Evolutionary conservation across 164 flowering plant species (phyloP), one percentile per base, ranked within the genome.

Genomic region (Hamamelis virginiana): DNA sequence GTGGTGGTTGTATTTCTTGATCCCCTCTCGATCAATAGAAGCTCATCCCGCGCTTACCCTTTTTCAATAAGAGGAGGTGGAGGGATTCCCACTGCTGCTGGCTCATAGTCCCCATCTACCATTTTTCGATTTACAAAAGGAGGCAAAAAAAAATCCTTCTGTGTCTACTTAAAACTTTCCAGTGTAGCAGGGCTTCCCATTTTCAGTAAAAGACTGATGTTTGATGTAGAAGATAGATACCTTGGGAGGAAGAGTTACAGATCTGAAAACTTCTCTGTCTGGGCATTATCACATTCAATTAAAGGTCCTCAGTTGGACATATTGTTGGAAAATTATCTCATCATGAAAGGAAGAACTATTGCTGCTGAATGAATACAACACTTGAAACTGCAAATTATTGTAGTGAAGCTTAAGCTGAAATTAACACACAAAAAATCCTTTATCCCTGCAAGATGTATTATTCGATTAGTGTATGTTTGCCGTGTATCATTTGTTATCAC

Each of bases 1-100:
- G 89, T 86, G 4, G 73, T 86, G 15, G 86, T 88, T 15, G 68
- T 86, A 55, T 86, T 77, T 77, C 52, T 86, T 23, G 81, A 83
- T 65, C 66, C 69, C 5, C 21, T 23, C 59, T 52, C 69, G 73
- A 68, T 67, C 28, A 71, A 60, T 60, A 71, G 73, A 28, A 70
- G 33, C 46, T 62, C 76, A 26, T 21, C 8, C 59, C 63, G 55
- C 6, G 23, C 46, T 47, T 62, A 74, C 25, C 68, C 70, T 0
- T 2, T 81, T 43, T 86, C 90, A 0, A 75, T 87, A 26, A 76
- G 59, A 75, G 84, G 81, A 50, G 81, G 79, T 41, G 72, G 56
- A 26, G 74, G 75, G 16, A 64, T 70, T 28, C 64, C 78, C 12
- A 53, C 62, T 5, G 62, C 71, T 23, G 63, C 69, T 15, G 53